These are phyloP conservation scores for Raphanus sativus DNA, from an alignment of 345 rosid species.

Conservation along the genomic window DNA sequence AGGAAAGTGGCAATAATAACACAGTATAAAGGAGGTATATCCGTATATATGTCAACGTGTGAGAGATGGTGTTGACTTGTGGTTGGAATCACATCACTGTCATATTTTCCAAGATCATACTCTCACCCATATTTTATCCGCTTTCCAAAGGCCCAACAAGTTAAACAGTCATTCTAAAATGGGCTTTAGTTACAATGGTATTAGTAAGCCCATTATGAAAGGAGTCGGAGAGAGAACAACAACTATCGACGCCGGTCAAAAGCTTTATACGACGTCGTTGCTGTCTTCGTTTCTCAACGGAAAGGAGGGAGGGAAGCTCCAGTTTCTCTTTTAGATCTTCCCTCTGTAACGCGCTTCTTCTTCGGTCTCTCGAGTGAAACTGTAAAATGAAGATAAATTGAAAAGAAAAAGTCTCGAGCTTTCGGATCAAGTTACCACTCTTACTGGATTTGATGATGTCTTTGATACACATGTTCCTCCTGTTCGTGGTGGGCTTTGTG, in stretches of 20 bases:
- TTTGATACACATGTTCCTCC: conserved; percentile 22
- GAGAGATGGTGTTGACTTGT: conserved; percentile 32
- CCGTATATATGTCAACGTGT: background rate
- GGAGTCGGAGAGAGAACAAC: background rate
- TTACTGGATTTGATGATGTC: background rate
- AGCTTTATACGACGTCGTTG: background rate
- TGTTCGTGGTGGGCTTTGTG: conserved; percentile 41
- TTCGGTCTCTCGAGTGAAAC: background rate
- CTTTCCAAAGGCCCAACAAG: background rate
- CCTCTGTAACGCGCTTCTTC: background rate
- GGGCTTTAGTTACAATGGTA: background rate
- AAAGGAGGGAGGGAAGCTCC: conserved; percentile 24
- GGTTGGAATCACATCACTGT: conserved; percentile 30
- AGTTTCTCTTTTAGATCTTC: conserved; percentile 12
- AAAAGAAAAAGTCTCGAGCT: background rate
- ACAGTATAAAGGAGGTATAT: background rate
- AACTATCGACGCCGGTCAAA: conserved; percentile 20
- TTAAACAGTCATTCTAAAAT: background rate
- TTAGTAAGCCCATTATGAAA: conserved; percentile 25
- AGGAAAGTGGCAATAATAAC: conserved; percentile 11
- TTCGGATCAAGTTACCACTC: background rate
- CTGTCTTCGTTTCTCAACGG: conserved; percentile 25
- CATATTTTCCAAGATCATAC: too few relatives aligned
- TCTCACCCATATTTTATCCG: background rate
- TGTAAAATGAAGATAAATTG: background rate